These are phyloP conservation scores for Cyclanthera cordifolia DNA, from an alignment of 306 rosid genomes.

Conservation along the genomic window DNA sequence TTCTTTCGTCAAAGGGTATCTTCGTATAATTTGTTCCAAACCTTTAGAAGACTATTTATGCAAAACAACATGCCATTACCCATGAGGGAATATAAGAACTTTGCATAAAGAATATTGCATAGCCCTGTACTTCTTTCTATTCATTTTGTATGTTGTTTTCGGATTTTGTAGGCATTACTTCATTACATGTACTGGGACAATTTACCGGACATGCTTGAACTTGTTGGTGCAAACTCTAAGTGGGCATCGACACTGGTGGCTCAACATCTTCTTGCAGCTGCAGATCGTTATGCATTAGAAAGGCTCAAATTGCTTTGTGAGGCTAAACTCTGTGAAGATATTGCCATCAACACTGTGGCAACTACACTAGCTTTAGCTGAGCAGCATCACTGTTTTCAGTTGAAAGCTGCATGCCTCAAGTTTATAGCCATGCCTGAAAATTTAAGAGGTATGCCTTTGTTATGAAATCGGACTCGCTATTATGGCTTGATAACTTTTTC, in stretches of 20 bases:
- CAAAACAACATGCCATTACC: background rate
- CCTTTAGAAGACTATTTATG: background rate
- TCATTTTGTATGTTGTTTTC: background rate
- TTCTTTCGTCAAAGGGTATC: background rate
- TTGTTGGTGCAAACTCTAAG: slow-evolving; percentile 31
- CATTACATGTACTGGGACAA: slow-evolving; percentile 59
- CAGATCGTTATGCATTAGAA: slow-evolving; percentile 64
- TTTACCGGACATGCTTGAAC: slow-evolving; percentile 49
- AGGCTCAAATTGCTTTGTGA: slow-evolving; percentile 54
- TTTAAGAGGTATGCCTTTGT: slow-evolving; percentile 35
- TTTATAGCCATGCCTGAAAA: slow-evolving; percentile 52
- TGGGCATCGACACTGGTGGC: slow-evolving; percentile 50
- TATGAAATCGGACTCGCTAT: background rate
- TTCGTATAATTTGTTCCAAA: background rate
- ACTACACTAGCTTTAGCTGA: slow-evolving; percentile 70
- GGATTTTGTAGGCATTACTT: slow-evolving; percentile 42
- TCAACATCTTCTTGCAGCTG: slow-evolving; percentile 63
- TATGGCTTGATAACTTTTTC: background rate
- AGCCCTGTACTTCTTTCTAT: background rate
- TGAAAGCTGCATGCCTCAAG: slow-evolving; percentile 46
- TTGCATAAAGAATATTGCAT: background rate
- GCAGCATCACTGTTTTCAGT: slow-evolving; percentile 57
- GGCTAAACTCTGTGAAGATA: slow-evolving; percentile 42
- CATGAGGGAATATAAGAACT: background rate
- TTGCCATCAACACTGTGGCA: slow-evolving; percentile 59